phyloP scores from a whole-genome alignment of 1,139 yeast genomes.

The Hyphopichia fennica region DNA sequence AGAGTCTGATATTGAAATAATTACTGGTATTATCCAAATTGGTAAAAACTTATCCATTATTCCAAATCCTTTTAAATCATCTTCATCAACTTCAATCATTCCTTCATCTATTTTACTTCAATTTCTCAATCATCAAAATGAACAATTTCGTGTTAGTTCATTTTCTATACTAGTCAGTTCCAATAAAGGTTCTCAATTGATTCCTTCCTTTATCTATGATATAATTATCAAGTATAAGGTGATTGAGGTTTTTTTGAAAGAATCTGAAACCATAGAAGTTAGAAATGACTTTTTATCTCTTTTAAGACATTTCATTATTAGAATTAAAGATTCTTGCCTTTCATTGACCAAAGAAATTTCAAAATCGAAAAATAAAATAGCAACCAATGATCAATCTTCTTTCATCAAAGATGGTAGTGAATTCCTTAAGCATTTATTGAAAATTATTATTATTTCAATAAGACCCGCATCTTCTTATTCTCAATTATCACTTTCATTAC shows the following conservation, averaged over 20 bases:
- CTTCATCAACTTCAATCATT: constrained; percentile 13
- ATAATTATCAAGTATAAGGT: constrained; percentile 34
- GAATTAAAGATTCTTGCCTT: constrained; percentile 69
- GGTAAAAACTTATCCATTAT: constrained; percentile 28
- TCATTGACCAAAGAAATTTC: constrained; percentile 49
- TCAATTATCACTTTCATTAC: constrained; percentile 51
- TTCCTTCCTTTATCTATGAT: constrained; percentile 45
- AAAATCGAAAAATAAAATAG: constrained; percentile 34
- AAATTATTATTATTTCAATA: constrained; percentile 41
- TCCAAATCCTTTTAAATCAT: constrained; percentile 12
- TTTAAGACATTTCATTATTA: constrained; percentile 57
- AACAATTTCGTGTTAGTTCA: constrained; percentile 54
- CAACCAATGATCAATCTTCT: constrained; percentile 22
- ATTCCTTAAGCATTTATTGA: constrained; percentile 47
- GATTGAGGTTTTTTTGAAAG: constrained; percentile 54
- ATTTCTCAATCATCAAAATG: constrained; percentile 44
- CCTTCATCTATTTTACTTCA: constrained; percentile 11
- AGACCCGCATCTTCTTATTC: constrained; percentile 73
- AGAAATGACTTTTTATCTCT: constrained; percentile 64
- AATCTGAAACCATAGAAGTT: constrained; percentile 59
- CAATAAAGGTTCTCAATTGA: constrained; percentile 58
- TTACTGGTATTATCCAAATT: constrained; percentile 40
- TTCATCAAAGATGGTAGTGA: constrained; percentile 25
- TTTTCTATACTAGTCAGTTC: constrained; percentile 62
- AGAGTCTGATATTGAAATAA: constrained; percentile 34